Conservation (phyloP, 140 eudicot genomes). For the Senecio squalidus region DNA sequence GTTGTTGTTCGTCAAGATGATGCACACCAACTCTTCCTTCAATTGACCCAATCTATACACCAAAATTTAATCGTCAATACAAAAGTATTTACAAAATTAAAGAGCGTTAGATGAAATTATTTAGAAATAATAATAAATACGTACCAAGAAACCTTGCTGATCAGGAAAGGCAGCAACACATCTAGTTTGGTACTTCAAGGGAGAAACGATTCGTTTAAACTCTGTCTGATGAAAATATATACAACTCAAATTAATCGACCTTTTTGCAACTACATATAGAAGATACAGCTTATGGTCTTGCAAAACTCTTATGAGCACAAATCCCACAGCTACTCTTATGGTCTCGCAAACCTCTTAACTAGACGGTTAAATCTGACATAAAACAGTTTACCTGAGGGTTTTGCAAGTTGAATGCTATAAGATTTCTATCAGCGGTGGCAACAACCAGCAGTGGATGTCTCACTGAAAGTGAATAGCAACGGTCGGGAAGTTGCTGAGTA, state of each 20-base stretch:
- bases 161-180: slow-evolving; percentile 96
- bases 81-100: background rate
- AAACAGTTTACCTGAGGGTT: slow-evolving; percentile 78
- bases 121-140: slow-evolving; percentile 5
- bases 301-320: too few species aligned
- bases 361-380: background rate
- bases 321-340: too few species aligned
- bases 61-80: slow-evolving; percentile 8
- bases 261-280: background rate
- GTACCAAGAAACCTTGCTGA: slow-evolving; percentile 87
- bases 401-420: slow-evolving; percentile 72
- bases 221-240: slow-evolving; percentile 53
- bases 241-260: slow-evolving; percentile 9
- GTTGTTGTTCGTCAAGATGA: slow-evolving; percentile 80
- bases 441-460: slow-evolving; percentile 88
- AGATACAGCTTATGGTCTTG: background rate
- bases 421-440: slow-evolving; percentile 88
- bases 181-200: slow-evolving; percentile 86
- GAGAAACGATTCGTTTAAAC: slow-evolving; percentile 73
- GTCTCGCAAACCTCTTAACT: background rate
- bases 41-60: slow-evolving; percentile 78
- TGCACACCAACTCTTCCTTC: slow-evolving; percentile 97
- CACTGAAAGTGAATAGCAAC: slow-evolving; percentile 83
- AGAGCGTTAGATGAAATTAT: background rate
- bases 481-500: slow-evolving; percentile 80